A percentile compares a stretch with the other conserved stretches of the same genome.
Evolutionary conservation across 352 stramenopile genomes (phyloP).

Genomic region (Globisporangium nodosum): DNA sequence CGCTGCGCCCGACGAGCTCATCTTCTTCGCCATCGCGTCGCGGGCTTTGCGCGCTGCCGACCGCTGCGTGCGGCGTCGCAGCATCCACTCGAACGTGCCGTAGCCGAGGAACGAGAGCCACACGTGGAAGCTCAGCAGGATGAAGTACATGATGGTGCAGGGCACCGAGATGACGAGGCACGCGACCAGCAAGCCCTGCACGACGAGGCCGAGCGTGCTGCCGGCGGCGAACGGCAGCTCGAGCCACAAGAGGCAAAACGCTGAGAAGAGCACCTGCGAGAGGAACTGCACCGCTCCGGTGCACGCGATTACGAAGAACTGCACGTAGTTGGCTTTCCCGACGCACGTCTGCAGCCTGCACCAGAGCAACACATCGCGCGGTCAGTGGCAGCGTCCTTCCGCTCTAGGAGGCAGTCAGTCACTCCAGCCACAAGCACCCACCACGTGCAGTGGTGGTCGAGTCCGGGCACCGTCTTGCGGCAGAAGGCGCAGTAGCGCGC

Average conservation of each 20-base stretch:
- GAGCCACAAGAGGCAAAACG: constrained; percentile 51
- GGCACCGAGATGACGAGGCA: constrained; percentile 66
- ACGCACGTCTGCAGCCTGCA: constrained; percentile 79
- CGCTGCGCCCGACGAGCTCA: constrained; percentile 13
- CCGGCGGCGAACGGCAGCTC: constrained; percentile 27
- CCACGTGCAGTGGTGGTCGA: constrained; percentile 87
- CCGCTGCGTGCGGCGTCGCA: constrained; percentile 66
- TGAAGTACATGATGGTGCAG: constrained; percentile 84
- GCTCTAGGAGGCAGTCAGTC: no score
- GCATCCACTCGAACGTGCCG: constrained; percentile 87
- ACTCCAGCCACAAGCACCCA: constrained; percentile 8
- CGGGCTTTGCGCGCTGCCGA: constrained; percentile 34
- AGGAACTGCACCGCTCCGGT: constrained; percentile 62
- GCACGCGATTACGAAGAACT: constrained; percentile 82
- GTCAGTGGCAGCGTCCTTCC: background rate
- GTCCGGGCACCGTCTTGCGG: constrained; percentile 66
- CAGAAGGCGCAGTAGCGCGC: constrained; percentile 76
- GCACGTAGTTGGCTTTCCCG: constrained; percentile 72
- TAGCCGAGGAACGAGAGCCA: constrained; percentile 77
- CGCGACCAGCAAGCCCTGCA: constrained; percentile 41
- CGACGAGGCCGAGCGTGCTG: constrained; percentile 21
- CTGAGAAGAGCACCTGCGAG: constrained; percentile 50
- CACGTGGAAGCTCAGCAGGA: constrained; percentile 77
- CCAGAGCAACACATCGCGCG: background rate
- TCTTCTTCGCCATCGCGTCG: constrained; percentile 11